These are phyloP conservation scores for Exophiala sp. DNA, from an alignment of 2,329 filamentous ascomycete species.

Conservation along the genomic window DNA sequence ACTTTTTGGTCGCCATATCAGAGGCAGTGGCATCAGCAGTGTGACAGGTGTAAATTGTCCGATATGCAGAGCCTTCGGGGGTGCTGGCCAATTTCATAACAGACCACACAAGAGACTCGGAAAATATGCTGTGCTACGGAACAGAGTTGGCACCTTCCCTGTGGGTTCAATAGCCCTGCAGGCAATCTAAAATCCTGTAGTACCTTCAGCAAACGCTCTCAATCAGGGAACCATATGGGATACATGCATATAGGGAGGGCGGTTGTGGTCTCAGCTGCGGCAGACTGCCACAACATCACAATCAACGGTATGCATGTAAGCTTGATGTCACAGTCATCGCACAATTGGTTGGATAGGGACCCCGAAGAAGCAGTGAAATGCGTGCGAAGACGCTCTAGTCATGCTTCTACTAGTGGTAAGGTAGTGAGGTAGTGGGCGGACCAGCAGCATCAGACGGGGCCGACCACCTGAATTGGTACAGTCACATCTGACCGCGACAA, in stretches of 20 bases:
- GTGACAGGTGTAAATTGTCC: constrained; percentile 1
- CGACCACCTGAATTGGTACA: too few species aligned
- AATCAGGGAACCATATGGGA: background rate
- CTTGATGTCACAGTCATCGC: background rate
- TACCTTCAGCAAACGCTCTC: background rate
- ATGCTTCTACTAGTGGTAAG: too few species aligned
- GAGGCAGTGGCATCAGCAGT: background rate
- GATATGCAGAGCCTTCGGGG: constrained; percentile 1
- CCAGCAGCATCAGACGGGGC: too few species aligned
- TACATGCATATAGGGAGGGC: background rate
- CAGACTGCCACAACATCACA: background rate
- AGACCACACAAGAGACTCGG: background rate
- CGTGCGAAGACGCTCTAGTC: too few species aligned
- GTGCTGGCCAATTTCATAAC: background rate
- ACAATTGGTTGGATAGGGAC: background rate
- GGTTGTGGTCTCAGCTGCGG: background rate
- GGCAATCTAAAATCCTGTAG: background rate
- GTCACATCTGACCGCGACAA: too few species aligned
- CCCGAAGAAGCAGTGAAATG: background rate
- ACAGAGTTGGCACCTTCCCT: constrained; percentile 7
- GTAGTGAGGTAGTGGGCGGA: too few species aligned
- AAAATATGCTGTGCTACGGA: background rate
- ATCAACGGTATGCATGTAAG: background rate
- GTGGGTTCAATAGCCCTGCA: background rate
- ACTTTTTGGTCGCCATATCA: background rate